Evolutionary conservation across 352 stramenopile genomes (phyloP), one percentile per base, ranked within the genome.

Genomic region (Pythium myriotylum): DNA sequence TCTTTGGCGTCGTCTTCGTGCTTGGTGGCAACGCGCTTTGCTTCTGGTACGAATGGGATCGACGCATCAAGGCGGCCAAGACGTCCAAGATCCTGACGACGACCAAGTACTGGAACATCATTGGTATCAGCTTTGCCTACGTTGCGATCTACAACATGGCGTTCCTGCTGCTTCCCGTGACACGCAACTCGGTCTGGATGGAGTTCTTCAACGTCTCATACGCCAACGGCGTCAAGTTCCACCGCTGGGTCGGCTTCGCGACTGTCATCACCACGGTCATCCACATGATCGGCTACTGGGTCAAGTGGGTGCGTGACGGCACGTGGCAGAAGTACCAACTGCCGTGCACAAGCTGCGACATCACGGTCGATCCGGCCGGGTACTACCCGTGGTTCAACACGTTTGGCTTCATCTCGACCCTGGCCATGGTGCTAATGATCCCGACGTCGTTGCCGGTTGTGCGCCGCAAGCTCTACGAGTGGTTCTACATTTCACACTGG

Each of bases 61-160:
- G 73, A 20, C 70, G 78, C 22, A 58, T 51, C 23, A 3, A 45
- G 46, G 48, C 14, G 23, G 22, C 41, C 60, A 67, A 3, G 39
- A 42, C 26, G 5, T 63, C 68, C 35, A 72, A 45, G 20, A 62
- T 65, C 33, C 70, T 87, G 46, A 68, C 59, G 50, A 82, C 73
- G 13, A 74, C 70, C 62, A 82, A 82, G 66, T 84, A 86, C 14
- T 56, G 60, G n/a, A 56, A 64, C 39, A 65, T 84, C 54, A 73
- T 87, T 14, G 61, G 77, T 49, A 79, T 86, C 60, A 80, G 67
- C 41, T 61, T 60, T 0, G 72, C 67, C 9, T 89, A 87, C 68
- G 32, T 79, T 39, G 77, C 69, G 59, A 80, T 89, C 49, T 91
- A 82, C 72, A 88, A 89, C 64, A 86, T 91, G 78, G 72, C 79